These are phyloP conservation scores for Haplosporangium sp. DNA, from an alignment of 371 early-diverging fungal genomes.

Conservation along the genomic window DNA sequence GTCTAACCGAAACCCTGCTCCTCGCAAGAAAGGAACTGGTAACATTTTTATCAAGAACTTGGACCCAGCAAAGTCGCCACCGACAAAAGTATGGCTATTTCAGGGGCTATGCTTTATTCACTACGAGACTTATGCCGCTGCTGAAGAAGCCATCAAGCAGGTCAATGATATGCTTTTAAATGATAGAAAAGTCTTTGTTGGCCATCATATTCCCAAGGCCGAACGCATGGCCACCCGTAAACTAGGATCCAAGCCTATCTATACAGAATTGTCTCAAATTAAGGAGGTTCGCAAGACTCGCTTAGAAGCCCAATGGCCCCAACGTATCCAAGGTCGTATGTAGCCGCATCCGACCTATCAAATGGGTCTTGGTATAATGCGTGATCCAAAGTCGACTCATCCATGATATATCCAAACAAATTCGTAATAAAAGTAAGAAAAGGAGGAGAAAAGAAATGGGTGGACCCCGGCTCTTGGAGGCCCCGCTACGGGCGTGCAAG, in stretches of 20 bases:
- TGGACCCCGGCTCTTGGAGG: constrained; percentile 39
- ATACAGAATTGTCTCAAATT: constrained; percentile 97
- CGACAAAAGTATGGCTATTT: constrained; percentile 80
- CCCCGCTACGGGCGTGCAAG: constrained; percentile 28
- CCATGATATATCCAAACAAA: constrained; percentile 15
- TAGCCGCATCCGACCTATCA: constrained; percentile 35
- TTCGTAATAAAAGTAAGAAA: constrained; percentile 7
- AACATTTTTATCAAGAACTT: constrained; percentile 99
- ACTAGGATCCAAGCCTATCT: constrained; percentile 95
- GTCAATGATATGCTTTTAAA: constrained; percentile 99
- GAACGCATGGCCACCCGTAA: constrained; percentile 95
- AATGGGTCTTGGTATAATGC: no score
- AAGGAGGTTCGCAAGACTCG: constrained; percentile 95
- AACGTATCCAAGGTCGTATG: constrained; percentile 88
- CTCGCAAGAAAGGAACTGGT: constrained; percentile 93
- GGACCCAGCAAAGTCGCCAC: constrained; percentile 97
- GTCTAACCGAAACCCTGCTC: constrained; percentile 98
- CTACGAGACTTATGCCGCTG: constrained; percentile 96
- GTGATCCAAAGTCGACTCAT: no score
- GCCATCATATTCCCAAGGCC: constrained; percentile 91
- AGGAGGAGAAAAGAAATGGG: constrained; percentile 18
- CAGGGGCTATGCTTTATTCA: constrained; percentile 99
- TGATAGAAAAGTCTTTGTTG: constrained; percentile 94
- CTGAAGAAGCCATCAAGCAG: constrained; percentile 96
- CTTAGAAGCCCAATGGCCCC: constrained; percentile 94